Conservation (phyloP, 140 eudicot genomes). For the Oenanthe javanica region DNA sequence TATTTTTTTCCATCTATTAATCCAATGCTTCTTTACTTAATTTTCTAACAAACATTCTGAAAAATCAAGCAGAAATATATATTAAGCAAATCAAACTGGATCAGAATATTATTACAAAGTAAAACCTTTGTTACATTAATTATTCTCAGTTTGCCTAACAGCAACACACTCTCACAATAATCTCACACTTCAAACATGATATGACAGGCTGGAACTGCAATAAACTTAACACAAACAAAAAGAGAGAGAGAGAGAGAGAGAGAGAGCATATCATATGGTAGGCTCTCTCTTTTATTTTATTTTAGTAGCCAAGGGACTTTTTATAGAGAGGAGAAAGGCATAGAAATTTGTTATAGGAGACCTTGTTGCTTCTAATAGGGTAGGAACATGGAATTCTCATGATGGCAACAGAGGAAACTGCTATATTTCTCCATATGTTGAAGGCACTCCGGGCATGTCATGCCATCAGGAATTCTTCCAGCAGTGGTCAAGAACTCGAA, state of each 20-base stretch:
- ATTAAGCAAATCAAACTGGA: not conserved
- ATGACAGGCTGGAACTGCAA: not conserved
- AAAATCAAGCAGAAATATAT: not conserved
- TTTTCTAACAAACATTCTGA: not conserved
- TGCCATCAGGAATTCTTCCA: slow-evolving; percentile 45
- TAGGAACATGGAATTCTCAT: slow-evolving; percentile 13
- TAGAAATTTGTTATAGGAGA: not conserved
- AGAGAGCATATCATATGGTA: no score
- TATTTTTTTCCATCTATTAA: no score
- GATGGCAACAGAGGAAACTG: slow-evolving; percentile 62
- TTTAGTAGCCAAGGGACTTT: slow-evolving; percentile 20
- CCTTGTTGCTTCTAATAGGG: not conserved
- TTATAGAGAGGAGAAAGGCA: not conserved
- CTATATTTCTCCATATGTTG: slow-evolving; percentile 44
- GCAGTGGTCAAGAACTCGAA: slow-evolving; percentile 48
- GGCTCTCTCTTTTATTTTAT: not conserved
- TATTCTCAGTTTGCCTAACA: not conserved
- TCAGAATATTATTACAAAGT: not conserved
- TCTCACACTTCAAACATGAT: not conserved
- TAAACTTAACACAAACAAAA: not conserved
- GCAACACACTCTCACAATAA: not conserved
- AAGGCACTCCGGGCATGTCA: slow-evolving; percentile 69
- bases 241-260: no score
- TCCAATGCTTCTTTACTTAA: not conserved
- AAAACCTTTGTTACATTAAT: not conserved